Evolutionary conservation across 2,329 filamentous ascomycete genomes (phyloP).

Genomic region (Calycina herbarum): DNA sequence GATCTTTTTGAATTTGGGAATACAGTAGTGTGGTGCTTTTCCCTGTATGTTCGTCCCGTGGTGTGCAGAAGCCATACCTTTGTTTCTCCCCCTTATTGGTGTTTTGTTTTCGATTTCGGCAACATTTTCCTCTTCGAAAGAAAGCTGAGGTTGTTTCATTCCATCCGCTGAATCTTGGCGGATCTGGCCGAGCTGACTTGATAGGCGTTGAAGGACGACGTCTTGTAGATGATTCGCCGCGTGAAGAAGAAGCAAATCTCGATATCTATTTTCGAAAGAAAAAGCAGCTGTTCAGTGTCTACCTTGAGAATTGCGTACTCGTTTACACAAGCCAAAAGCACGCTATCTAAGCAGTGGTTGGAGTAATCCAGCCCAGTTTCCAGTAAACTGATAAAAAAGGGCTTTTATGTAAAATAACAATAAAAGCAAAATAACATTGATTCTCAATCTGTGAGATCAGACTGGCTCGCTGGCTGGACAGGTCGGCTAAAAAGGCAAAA

Average conservation of each 20-base stretch:
- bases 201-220: not conserved
- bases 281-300: not conserved
- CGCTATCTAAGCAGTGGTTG: not conserved
- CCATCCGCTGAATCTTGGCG: not conserved
- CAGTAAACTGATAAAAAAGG: not conserved
- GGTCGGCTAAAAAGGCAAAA: not conserved
- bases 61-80: not conserved
- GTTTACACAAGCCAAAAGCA: not conserved
- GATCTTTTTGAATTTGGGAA: not conserved
- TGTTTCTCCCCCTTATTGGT: not conserved
- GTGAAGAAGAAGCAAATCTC: not conserved
- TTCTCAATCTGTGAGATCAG: not conserved
- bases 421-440: not conserved
- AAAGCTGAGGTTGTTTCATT: not conserved
- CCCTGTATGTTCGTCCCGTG: not conserved
- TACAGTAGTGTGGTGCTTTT: not conserved
- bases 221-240: not conserved
- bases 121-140: not conserved
- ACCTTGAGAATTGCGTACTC: not conserved
- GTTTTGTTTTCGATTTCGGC: not conserved
- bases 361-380: not conserved
- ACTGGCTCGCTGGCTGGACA: not conserved
- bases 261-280: not conserved
- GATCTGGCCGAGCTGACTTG: not conserved
- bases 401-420: not conserved